Base-by-base conservation (phyloP, 768 basidiomycete species). In the Leccinum aurantiacum region DNA sequence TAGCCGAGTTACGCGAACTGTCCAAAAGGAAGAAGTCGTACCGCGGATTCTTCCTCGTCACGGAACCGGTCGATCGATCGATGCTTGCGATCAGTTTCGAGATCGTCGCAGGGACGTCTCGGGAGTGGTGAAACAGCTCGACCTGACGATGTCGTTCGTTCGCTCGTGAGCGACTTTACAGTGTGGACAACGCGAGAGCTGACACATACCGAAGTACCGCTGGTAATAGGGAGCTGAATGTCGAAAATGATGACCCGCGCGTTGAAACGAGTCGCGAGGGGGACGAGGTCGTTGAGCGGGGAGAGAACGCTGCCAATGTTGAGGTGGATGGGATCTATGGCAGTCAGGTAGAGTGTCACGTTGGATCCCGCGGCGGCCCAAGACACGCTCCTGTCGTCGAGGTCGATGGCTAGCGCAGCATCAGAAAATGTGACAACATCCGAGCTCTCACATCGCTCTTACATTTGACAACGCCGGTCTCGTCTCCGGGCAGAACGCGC, bases 221-320 rank as follows among this genome's bases (percentile, higher is more conserved):
- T 80, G 11, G 88, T 93, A 63, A 99, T 90, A 0, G 97, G 97
- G 51, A 91, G 80, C 63, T 90, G 84, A 14, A 96, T 84, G 69
- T 99, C 97, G 70, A 99, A 98, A 4, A 97, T 84, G 58, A 99
- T 90, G 65, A 99, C 87, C 62, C 93, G 86, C 6, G 95, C 94
- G 6, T 80, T 85, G 74, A 98, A 98, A 14, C 78, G 73, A 6
- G 84, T 85, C 3, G 85, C 90, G 25, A 98, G 79, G 3, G 90
- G 90, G 19, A 97, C 87, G 31, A 85, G 78, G 51, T 89, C 81
- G 2, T 79, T 77, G 0, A 82, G 83, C 8, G 90, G 86, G 67
- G 96, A 98, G 7, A 99, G 80, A 22, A 98, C 92, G 47, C 85
- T 91, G 22, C 97, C 97, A 57, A 98, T 88, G 61, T 80, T 85